Evolutionary conservation across 805 yeast genomes (phyloP), one percentile per base, ranked within the genome.

Genomic region (Candida bentonensis): DNA sequence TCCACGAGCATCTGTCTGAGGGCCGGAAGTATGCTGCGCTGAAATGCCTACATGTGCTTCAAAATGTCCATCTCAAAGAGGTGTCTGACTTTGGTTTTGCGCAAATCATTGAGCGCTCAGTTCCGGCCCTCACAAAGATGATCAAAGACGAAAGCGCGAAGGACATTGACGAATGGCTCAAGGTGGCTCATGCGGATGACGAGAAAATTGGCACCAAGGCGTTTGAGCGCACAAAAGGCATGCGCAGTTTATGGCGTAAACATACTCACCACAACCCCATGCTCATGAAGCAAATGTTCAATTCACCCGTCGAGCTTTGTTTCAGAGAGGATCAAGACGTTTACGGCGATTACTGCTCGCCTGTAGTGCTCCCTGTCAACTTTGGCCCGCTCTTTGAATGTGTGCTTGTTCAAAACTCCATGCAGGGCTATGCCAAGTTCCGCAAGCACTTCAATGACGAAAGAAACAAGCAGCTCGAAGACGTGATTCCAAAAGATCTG

Each of bases 11-110:
- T 55, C 79, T 84, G 48, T 73, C 76, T 42, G 77, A 75, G 47
- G 76, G 76, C 52, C 77, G 78, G 51, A 84, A 82, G 53, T 87
- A 83, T 61, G 80, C 80, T 49, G 95, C 95, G 0, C 70, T 87
- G 53, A 83, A 84, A 58, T 74, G 81, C 51, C 63, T 85, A 43
- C 88, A 86, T 47, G 84, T 78, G 53, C 66, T 87, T 48, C 75
- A 78, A 28, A 74, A 73, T 44, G 66, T 79, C 22, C 82, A 80
- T 51, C 62, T 78, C 40, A 80, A 79, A 46, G 82, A 78, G 43
- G 64, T 70, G 15, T 70, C 74, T 42, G 73, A 74, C 43, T 85
- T 80, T 56, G 78, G 79, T 40, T 86, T 87, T 59, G 73, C 89
- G 15, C 71, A 72, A 42, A 76, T 76, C 51, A 80, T 87, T 42